Conservation (phyloP, 2,329 filamentous ascomycete species). For the Penicillium paneum region DNA sequence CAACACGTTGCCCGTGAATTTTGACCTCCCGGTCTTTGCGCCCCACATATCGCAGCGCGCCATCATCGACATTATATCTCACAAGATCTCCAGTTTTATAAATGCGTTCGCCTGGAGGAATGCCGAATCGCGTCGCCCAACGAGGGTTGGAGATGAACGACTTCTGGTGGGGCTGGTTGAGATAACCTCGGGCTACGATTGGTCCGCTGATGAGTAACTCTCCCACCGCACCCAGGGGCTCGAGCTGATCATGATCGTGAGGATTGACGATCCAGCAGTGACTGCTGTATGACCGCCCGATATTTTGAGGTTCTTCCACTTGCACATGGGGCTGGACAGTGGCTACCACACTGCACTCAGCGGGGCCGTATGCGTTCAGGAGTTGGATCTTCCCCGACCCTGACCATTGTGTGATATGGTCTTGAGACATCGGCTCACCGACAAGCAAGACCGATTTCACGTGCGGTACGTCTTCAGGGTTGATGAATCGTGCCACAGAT, state of each 20-base stretch:
- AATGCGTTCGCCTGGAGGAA: not conserved
- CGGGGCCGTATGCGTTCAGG: constrained; percentile 56
- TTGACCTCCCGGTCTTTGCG: constrained; percentile 9
- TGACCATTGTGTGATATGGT: constrained; percentile 10
- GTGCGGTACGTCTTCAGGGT: constrained; percentile 8
- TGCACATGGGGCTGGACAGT: not conserved
- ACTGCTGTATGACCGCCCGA: not conserved
- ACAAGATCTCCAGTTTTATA: constrained; percentile 12
- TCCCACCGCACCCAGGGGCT: constrained; percentile 5
- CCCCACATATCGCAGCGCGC: not conserved
- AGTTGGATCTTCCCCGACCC: constrained; percentile 1
- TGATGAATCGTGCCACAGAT: not conserved
- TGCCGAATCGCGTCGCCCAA: not conserved
- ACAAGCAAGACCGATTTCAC: not conserved
- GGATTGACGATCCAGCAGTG: constrained; percentile 9
- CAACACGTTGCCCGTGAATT: constrained; percentile 6
- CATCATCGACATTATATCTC: constrained; percentile 1
- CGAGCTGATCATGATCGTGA: not conserved
- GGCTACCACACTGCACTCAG: not conserved
- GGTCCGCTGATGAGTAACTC: constrained; percentile 10
- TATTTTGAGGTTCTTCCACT: not conserved
- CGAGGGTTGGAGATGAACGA: constrained; percentile 3
- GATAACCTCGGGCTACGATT: constrained; percentile 6
- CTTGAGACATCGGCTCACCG: constrained; percentile 12
- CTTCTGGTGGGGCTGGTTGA: constrained; percentile 1